Evolutionary conservation across 106 monocot genomes (phyloP).

Genomic region (Posidonia australis): DNA sequence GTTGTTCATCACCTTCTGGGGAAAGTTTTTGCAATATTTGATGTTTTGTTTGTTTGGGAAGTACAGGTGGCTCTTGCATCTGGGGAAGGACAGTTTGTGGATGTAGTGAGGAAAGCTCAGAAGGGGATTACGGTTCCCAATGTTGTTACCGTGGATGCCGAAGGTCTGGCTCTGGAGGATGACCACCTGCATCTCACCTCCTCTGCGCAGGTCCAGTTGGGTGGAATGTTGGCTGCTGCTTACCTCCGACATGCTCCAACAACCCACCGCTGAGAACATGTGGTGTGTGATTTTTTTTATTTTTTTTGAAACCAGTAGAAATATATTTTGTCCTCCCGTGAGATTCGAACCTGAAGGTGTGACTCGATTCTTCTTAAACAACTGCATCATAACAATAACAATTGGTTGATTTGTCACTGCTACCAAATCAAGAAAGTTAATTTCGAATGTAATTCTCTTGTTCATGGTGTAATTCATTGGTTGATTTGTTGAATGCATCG

Average conservation of each 20-base stretch:
- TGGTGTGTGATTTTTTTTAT: no score
- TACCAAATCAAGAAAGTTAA: no score
- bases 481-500: no score
- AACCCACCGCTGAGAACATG: neutral
- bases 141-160: slow-evolving; percentile 55
- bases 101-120: slow-evolving; percentile 53
- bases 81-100: slow-evolving; percentile 31
- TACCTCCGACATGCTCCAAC: slow-evolving; percentile 23
- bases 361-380: no score
- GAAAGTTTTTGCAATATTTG: neutral
- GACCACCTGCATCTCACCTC: slow-evolving; percentile 60
- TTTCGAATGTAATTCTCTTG: no score
- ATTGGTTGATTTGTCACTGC: no score
- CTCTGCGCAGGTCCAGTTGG: slow-evolving; percentile 49
- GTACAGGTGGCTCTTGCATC: slow-evolving; percentile 65
- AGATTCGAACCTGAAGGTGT: no score
- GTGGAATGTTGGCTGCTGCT: slow-evolving; percentile 43
- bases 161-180: slow-evolving; percentile 39
- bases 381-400: no score
- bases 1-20: neutral
- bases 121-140: slow-evolving; percentile 30
- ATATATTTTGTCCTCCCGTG: no score
- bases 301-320: no score
- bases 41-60: neutral
- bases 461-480: no score